phyloP scores from a whole-genome alignment of 208 protist species.

The Spongospora subterranea region DNA sequence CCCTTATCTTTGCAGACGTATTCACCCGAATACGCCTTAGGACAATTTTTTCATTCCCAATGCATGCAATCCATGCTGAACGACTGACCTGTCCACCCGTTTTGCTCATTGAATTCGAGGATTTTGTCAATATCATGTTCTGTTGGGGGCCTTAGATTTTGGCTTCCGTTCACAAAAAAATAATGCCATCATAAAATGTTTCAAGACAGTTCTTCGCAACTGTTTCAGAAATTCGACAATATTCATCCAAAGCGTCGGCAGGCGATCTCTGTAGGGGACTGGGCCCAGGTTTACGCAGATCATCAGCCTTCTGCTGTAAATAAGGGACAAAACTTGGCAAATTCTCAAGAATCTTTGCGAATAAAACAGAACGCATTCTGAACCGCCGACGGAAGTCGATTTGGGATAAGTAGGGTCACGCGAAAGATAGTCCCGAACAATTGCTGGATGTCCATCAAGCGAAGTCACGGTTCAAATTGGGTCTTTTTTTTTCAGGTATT shows the following conservation, averaged over 20 bases:
- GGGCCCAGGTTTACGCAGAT: not conserved
- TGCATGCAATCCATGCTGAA: not conserved
- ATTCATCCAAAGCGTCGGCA: not conserved
- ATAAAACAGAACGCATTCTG: not conserved
- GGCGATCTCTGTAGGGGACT: not conserved
- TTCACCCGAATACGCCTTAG: not conserved
- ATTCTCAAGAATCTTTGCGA: not conserved
- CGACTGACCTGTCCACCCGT: not conserved
- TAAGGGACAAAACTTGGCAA: not conserved
- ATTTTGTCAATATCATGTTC: not conserved
- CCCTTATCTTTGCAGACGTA: not conserved
- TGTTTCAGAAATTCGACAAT: not conserved
- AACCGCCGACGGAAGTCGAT: not conserved
- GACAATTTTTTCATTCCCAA: not conserved
- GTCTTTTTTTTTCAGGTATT: too few species aligned
- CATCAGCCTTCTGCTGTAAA: not conserved
- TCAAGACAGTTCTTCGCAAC: not conserved
- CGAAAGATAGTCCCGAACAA: not conserved
- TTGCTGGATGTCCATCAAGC: too few species aligned
- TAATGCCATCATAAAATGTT: not conserved
- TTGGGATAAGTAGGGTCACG: not conserved
- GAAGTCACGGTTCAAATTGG: too few species aligned
- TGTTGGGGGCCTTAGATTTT: not conserved
- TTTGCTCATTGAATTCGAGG: not conserved
- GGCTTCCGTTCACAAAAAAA: not conserved